phyloP scores from a whole-genome alignment of 108 stramenopile genomes.

The Cyclotella sp. region DNA sequence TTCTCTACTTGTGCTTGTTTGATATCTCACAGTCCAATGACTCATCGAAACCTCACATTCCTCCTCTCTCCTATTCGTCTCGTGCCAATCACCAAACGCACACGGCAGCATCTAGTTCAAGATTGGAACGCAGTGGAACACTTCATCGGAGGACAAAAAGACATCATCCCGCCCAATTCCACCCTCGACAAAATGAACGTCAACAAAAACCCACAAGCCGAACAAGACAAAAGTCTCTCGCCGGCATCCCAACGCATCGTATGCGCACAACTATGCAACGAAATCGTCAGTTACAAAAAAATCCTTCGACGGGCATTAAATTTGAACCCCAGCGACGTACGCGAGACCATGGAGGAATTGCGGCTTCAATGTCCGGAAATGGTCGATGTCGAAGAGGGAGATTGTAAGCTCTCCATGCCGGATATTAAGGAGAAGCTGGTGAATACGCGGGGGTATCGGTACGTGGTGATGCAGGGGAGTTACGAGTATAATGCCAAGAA shows the following conservation, averaged over 20 bases:
- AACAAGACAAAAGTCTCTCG: conserved; percentile 22
- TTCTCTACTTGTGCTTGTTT: neutral
- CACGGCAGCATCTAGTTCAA: conserved; percentile 15
- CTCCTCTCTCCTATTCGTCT: neutral
- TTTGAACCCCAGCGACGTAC: conserved; percentile 22
- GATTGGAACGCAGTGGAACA: conserved; percentile 43
- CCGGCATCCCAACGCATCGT: conserved; percentile 12
- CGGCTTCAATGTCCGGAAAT: conserved; percentile 25
- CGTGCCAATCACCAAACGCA: too few species aligned
- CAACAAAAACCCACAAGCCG: conserved; percentile 15
- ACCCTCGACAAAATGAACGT: conserved; percentile 13
- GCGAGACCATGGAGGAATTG: conserved; percentile 35
- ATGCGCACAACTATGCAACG: conserved; percentile 37
- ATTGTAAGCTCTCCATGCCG: conserved; percentile 32
- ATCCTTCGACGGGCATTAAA: conserved; percentile 26
- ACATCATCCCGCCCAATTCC: conserved; percentile 27
- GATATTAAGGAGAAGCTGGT: conserved; percentile 38
- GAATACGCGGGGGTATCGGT: conserved; percentile 32
- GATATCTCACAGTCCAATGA: too few species aligned
- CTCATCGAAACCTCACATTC: neutral
- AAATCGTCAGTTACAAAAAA: conserved; percentile 32
- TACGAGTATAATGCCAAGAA: conserved; percentile 54
- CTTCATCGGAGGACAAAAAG: conserved; percentile 30
- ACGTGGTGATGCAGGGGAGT: conserved; percentile 30
- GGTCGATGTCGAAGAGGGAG: conserved; percentile 35